Evolutionary conservation across 140 eudicot genomes (phyloP).

Genomic region (Stevia rebaudiana): DNA sequence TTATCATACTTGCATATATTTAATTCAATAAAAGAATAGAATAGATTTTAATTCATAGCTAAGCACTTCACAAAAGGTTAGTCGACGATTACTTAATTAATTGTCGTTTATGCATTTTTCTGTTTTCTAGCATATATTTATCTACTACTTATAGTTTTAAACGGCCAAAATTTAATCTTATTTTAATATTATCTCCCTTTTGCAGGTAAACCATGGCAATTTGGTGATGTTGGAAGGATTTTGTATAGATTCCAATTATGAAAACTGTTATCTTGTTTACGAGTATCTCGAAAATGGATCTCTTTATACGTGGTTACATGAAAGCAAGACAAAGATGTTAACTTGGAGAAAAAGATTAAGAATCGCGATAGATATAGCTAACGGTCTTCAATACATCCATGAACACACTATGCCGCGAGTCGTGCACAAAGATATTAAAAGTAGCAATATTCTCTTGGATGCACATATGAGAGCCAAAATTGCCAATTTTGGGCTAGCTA

Average conservation of each 20-base stretch:
- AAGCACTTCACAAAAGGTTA: too few relatives aligned
- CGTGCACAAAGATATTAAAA: slow-evolving; percentile 86
- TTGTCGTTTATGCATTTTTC: neutral
- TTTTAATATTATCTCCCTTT: neutral
- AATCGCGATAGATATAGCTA: slow-evolving; percentile 76
- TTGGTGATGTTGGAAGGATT: slow-evolving; percentile 93
- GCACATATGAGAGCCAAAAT: slow-evolving; percentile 80
- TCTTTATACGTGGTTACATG: slow-evolving; percentile 60
- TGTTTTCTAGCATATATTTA: too few relatives aligned
- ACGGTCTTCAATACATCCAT: slow-evolving; percentile 90
- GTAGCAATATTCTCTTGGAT: slow-evolving; percentile 83
- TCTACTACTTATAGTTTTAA: neutral
- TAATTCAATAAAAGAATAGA: neutral
- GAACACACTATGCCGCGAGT: slow-evolving; percentile 91
- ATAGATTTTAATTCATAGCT: neutral
- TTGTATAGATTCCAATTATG: slow-evolving; percentile 78
- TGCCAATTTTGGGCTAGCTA: slow-evolving; percentile 90
- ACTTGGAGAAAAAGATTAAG: slow-evolving; percentile 73
- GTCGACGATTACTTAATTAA: too few relatives aligned
- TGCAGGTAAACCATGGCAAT: slow-evolving; percentile 93
- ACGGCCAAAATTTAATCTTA: neutral
- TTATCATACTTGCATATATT: neutral
- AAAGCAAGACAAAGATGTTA: slow-evolving; percentile 27
- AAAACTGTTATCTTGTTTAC: slow-evolving; percentile 78
- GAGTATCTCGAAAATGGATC: slow-evolving; percentile 91